phyloP scores from a whole-genome alignment of 176 grass and related monocot genomes.

The Aegilops bicornis region DNA sequence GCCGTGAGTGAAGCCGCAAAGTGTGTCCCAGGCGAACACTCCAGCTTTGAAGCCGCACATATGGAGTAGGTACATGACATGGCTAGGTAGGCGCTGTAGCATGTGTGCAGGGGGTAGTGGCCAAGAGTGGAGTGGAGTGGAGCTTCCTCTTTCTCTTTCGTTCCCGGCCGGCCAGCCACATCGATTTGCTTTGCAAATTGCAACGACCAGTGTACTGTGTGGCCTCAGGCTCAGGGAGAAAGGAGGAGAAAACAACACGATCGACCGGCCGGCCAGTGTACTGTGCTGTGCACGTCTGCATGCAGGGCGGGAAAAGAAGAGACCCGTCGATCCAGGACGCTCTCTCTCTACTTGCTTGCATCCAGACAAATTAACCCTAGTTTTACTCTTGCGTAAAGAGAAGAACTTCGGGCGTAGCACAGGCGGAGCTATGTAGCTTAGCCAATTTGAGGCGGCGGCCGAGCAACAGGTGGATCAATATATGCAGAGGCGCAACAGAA shows the following conservation, averaged over 20 bases:
- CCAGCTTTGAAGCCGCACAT: not conserved
- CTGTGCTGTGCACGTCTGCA: slow-evolving; percentile 15
- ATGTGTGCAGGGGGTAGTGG: no score
- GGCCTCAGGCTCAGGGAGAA: not conserved
- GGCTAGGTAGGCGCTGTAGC: not conserved
- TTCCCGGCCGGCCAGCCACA: no score
- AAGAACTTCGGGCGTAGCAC: not conserved
- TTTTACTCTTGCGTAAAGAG: not conserved
- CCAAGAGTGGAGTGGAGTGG: no score
- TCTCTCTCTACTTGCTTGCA: not conserved
- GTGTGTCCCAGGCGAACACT: not conserved
- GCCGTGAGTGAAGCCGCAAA: not conserved
- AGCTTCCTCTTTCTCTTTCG: not conserved
- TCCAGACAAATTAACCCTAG: not conserved
- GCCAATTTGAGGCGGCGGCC: not conserved
- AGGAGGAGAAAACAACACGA: not conserved
- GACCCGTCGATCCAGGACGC: not conserved
- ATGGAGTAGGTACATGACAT: no score
- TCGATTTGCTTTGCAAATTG: not conserved
- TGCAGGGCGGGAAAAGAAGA: not conserved
- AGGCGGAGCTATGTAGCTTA: not conserved
- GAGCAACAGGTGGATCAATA: not conserved
- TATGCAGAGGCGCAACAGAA: no score
- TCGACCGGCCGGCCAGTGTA: not conserved
- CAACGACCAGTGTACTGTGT: slow-evolving; percentile 1